Conservation (phyloP, 768 basidiomycete genomes). For the Artomyces pyxidatus region DNA sequence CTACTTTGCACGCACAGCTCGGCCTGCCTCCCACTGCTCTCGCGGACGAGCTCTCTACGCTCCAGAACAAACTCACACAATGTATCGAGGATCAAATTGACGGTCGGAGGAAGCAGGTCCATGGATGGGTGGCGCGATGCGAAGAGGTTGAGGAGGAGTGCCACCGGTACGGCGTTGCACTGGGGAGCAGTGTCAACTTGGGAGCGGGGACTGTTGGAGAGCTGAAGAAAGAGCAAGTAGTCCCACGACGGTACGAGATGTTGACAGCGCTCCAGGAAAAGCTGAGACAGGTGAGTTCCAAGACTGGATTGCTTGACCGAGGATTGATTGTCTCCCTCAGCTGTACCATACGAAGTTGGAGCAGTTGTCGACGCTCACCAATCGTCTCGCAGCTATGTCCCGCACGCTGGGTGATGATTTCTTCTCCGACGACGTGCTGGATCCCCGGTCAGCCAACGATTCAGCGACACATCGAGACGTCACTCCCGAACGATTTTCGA, state of each 20-base stretch:
- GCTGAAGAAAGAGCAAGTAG: constrained; percentile 58
- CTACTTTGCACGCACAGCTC: constrained; percentile 76
- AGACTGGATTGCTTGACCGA: constrained; percentile 8
- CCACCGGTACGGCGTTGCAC: constrained; percentile 52
- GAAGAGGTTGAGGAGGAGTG: constrained; percentile 56
- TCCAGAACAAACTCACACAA: constrained; percentile 68
- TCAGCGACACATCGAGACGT: constrained; percentile 53
- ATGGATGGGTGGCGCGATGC: constrained; percentile 63
- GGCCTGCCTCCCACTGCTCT: constrained; percentile 74
- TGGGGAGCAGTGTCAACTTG: constrained; percentile 66
- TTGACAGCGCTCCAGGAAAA: constrained; percentile 70
- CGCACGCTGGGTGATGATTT: constrained; percentile 55
- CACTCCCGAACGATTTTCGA: constrained; percentile 71
- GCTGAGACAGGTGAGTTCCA: constrained; percentile 65
- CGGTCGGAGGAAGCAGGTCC: constrained; percentile 63
- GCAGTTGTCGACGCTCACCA: constrained; percentile 61
- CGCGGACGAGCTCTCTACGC: constrained; percentile 66
- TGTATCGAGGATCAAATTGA: constrained; percentile 73
- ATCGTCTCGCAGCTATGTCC: constrained; percentile 51
- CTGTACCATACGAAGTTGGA: constrained; percentile 73
- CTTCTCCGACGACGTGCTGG: constrained; percentile 47
- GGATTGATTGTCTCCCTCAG: constrained; percentile 23
- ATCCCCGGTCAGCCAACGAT: constrained; percentile 32
- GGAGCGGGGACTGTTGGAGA: constrained; percentile 59
- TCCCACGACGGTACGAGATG: constrained; percentile 66